Evolutionary conservation across 2,329 filamentous ascomycete species (phyloP), one percentile per base, ranked within the genome.

Genomic region (Gliomastix tumulicola): DNA sequence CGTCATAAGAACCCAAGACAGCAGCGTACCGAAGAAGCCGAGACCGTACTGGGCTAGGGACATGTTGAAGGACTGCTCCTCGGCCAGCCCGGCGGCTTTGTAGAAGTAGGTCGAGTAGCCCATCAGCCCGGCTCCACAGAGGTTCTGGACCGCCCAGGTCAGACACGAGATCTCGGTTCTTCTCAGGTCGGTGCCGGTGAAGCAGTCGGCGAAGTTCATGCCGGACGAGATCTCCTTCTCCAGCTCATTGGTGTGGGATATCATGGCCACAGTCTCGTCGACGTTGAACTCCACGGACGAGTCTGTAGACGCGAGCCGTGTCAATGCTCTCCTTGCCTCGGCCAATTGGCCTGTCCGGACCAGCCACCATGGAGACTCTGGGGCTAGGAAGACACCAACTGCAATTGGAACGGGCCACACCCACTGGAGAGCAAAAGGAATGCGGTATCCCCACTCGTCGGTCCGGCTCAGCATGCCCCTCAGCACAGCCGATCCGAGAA

Each of bases 341-440:
- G 61, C 58, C 4, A 59, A 41, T 9, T 57, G 55, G 3, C 57
- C 62, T 4, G 54, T 50, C 7, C 68, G 62, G 8, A 71, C 61
- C 6, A 68, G 58, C 62, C 65, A 71, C 65, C 68, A 72, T 2
- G 69, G 69, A 4, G 63, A 69, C 42, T 72, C 69, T 2, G 69
- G 69, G 5, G 66, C 65, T 13, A 69, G 59, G 32, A 55, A 51
- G 33, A 66, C 58, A 15, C 56, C 60, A 2, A 67, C 45, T 8
- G 68, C 51, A 3, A 73, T 51, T 2, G 66, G 65, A 2, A 67
- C 47, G 1, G 66, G 65, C 60, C 66, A 72, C 19, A 63, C 48
- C 69, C 69, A 73, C 48, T 72, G 68, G 0, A 71, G 43, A 1
- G 59, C 67, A 39, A 68, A 73, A 2, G 68, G 67, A 6, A 72